phyloP scores from a whole-genome alignment of 225 moss, liverwort and hornwort species.

The Neckera pumila region DNA sequence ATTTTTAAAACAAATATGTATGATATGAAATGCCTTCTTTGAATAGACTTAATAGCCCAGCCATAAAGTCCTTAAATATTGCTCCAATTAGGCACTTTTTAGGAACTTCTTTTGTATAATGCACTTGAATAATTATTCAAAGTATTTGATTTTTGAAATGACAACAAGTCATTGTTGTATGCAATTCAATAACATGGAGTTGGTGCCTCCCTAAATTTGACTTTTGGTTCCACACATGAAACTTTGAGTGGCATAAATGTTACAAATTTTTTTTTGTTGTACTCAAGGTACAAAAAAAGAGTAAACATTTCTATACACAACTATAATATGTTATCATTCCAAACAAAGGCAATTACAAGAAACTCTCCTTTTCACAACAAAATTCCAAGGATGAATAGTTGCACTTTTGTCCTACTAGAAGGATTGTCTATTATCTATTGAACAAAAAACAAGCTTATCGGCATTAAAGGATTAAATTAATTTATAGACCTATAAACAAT shows the following conservation, averaged over 20 bases:
- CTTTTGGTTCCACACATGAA: background rate
- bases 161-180: background rate
- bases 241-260: background rate
- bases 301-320: background rate
- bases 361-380: no score
- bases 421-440: no score
- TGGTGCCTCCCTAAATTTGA: background rate
- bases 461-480: no score
- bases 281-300: background rate
- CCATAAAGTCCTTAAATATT: background rate
- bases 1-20: no score
- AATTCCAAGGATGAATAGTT: no score
- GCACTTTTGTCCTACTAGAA: no score
- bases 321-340: background rate
- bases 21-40: background rate
- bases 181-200: background rate
- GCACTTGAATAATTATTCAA: background rate
- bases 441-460: no score
- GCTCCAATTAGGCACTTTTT: background rate
- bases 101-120: fast-evolving
- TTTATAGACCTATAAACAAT: no score
- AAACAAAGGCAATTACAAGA: background rate
- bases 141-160: background rate
- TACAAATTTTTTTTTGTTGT: fast-evolving
- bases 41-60: background rate